Conservation (phyloP, 768 basidiomycete species). For the Serendipita sp. region DNA sequence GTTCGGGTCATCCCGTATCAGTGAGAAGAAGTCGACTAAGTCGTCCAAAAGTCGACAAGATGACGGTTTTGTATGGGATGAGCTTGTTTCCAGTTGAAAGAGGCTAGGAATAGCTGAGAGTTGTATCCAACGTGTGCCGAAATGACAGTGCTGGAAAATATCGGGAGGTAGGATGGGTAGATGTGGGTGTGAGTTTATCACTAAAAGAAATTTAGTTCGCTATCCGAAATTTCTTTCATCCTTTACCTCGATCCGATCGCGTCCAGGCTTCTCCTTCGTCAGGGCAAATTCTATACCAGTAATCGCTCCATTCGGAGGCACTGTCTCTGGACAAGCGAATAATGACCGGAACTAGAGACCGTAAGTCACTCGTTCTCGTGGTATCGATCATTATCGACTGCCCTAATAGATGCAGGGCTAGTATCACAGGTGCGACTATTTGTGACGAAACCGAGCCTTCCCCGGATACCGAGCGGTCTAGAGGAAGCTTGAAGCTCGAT, state of each 20-base stretch:
- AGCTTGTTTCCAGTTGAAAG: neutral
- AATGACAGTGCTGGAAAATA: neutral
- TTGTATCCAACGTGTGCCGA: neutral
- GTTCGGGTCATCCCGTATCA: constrained; percentile 11
- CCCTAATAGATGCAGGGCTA: constrained; percentile 63
- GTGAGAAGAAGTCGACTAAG: neutral
- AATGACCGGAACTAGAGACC: constrained; percentile 42
- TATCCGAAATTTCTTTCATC: neutral
- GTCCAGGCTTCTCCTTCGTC: constrained; percentile 46
- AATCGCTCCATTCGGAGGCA: constrained; percentile 79
- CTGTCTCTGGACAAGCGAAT: constrained; percentile 25
- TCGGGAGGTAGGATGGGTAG: neutral
- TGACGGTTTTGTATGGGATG: neutral
- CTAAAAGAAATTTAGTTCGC: constrained; percentile 31
- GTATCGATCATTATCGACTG: constrained; percentile 24
- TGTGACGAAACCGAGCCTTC: constrained; percentile 10
- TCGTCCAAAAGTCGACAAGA: neutral
- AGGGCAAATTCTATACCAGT: constrained; percentile 74
- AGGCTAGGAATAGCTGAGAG: neutral
- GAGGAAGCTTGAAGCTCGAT: constrained; percentile 26
- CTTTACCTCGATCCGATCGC: constrained; percentile 23
- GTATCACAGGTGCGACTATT: constrained; percentile 35
- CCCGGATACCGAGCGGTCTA: constrained; percentile 12
- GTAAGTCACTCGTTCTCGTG: constrained; percentile 43
- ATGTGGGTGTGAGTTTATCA: constrained; percentile 41